Conservation (phyloP, 176 grass and related monocot genomes). For the Juncus effusus region DNA sequence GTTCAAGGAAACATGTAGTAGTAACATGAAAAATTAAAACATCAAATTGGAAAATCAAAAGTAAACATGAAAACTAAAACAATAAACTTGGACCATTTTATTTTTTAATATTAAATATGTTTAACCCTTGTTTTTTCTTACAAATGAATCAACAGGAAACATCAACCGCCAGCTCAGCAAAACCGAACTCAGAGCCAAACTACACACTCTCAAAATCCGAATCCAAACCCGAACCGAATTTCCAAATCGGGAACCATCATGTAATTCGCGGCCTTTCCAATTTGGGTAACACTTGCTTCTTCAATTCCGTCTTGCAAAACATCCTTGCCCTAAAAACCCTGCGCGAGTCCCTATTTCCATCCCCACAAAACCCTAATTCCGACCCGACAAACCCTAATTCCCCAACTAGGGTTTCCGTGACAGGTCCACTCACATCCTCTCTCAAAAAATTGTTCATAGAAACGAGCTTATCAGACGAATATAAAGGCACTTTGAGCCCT, state of each 20-base stretch:
- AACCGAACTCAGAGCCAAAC: slow-evolving; percentile 15
- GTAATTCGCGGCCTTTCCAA: slow-evolving; percentile 73
- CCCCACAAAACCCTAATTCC: slow-evolving; percentile 7
- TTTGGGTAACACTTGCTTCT: slow-evolving; percentile 91
- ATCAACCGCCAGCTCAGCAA: not conserved
- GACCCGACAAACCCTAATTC: slow-evolving; percentile 3
- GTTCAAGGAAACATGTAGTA: too few species aligned
- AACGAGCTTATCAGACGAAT: slow-evolving; percentile 47
- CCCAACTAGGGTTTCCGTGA: slow-evolving; percentile 27
- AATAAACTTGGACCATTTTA: too few species aligned
- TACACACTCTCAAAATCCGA: slow-evolving; percentile 16
- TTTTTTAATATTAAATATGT: too few species aligned
- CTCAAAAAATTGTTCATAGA: slow-evolving; percentile 81
- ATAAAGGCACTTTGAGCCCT: slow-evolving; percentile 60
- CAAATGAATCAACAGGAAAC: slow-evolving; percentile 9
- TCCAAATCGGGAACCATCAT: slow-evolving; percentile 35
- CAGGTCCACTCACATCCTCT: slow-evolving; percentile 56
- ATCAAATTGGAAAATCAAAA: too few species aligned
- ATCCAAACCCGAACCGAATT: not conserved
- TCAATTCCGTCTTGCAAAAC: slow-evolving; percentile 87
- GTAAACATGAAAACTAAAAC: too few species aligned
- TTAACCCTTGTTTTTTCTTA: not conserved
- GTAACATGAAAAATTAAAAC: too few species aligned
- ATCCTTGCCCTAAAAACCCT: slow-evolving; percentile 70
- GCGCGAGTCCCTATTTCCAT: slow-evolving; percentile 52